phyloP scores from a whole-genome alignment of 1,139 yeast genomes.

The Candida pseudoviswanathii region DNA sequence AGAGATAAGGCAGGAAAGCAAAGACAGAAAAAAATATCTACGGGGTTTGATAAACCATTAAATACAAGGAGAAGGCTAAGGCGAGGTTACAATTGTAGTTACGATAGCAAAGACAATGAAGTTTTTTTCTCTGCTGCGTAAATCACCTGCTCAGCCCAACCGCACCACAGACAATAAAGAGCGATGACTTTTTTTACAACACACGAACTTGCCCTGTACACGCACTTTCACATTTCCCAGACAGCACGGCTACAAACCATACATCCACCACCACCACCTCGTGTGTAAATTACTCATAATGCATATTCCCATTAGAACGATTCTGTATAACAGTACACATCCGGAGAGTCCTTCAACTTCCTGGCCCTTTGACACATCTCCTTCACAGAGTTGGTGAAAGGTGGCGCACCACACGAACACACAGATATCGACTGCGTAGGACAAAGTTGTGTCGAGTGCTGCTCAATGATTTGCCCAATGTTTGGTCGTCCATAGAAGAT shows the following conservation, averaged over 20 bases:
- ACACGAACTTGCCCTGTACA: background rate
- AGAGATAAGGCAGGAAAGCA: background rate
- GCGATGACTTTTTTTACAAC: background rate
- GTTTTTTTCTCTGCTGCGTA: too few relatives aligned
- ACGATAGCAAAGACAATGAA: too few relatives aligned
- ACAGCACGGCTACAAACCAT: background rate
- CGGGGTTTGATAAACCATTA: too few relatives aligned
- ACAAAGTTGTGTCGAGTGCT: conserved; percentile 3
- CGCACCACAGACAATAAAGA: too few relatives aligned
- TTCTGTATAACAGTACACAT: conserved; percentile 39
- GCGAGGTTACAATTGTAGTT: too few relatives aligned
- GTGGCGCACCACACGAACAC: conserved; percentile 40
- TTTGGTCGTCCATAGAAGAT: conserved; percentile 16
- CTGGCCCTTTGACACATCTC: conserved; percentile 31
- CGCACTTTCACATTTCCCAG: background rate
- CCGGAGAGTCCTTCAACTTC: conserved; percentile 29
- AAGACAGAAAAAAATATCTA: too few relatives aligned
- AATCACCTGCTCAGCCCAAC: too few relatives aligned
- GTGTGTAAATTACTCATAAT: background rate
- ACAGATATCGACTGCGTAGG: conserved; percentile 34
- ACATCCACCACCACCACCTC: too few relatives aligned
- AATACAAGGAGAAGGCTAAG: too few relatives aligned
- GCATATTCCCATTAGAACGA: conserved; percentile 20
- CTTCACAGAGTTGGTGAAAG: conserved; percentile 29
- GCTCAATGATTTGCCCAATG: conserved; percentile 11